phyloP scores from a whole-genome alignment of 257 asterid genomes.

The Petunia secreta region DNA sequence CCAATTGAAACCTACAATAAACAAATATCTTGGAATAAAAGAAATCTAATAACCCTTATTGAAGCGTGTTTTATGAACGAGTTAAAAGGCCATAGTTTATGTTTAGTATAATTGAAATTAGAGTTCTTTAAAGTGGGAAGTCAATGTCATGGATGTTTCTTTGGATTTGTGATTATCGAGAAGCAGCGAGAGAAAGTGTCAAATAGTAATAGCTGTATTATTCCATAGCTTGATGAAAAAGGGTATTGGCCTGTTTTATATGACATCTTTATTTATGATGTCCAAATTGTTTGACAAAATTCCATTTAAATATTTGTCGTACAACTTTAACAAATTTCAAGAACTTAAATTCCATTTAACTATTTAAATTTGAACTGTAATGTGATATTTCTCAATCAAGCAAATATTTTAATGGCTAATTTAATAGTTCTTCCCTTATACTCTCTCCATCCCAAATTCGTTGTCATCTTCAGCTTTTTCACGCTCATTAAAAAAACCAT shows the following conservation, averaged over 20 bases:
- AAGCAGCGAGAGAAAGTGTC: background rate
- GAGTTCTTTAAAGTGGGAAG: conserved; percentile 2
- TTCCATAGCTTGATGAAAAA: background rate
- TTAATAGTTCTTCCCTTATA: background rate
- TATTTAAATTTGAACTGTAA: background rate
- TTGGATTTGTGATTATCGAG: conserved; percentile 3
- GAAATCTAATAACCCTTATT: background rate
- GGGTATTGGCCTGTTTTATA: background rate
- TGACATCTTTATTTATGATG: background rate
- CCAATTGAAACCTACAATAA: too few species aligned
- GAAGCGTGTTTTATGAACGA: background rate
- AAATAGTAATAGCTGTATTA: background rate
- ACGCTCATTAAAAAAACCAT: too few species aligned
- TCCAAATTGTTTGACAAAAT: background rate
- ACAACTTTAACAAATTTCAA: background rate
- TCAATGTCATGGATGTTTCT: background rate
- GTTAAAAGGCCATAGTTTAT: background rate
- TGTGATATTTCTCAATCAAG: background rate
- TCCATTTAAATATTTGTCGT: background rate
- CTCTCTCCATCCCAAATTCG: too few species aligned
- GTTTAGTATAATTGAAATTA: background rate
- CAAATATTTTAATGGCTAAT: background rate
- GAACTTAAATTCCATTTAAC: background rate
- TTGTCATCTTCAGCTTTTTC: too few species aligned
- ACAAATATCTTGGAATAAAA: too few species aligned